A percentile compares a stretch with the other conserved stretches of the same genome.
phyloP scores from a whole-genome alignment of 2,329 filamentous ascomycete genomes.

The Seiridium unicorne region DNA sequence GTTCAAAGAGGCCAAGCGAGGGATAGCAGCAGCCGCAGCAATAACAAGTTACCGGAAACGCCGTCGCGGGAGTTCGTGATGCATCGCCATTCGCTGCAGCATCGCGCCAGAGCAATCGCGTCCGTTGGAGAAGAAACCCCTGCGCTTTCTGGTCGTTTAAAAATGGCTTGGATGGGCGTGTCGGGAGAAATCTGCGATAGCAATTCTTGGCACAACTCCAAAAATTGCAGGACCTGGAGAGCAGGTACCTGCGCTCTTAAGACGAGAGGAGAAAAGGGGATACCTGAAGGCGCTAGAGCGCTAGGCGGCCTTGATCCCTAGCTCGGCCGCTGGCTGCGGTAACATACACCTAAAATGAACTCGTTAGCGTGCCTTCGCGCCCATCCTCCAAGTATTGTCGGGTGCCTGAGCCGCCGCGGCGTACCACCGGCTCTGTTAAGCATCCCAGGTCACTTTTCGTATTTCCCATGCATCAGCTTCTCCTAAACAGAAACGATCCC shows the following conservation, averaged over 20 bases:
- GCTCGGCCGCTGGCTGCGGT: not conserved
- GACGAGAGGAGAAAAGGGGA: not conserved
- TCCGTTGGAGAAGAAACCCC: not conserved
- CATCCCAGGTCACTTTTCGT: not conserved
- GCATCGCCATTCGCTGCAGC: no score
- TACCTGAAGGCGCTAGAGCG: not conserved
- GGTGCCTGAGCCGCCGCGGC: not conserved
- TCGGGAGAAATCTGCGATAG: conserved; percentile 4
- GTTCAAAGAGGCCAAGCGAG: no score
- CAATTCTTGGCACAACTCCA: conserved; percentile 1
- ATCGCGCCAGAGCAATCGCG: no score
- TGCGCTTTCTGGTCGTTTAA: not conserved
- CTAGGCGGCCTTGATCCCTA: not conserved
- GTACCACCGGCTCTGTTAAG: not conserved
- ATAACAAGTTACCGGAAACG: no score
- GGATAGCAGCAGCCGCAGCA: no score
- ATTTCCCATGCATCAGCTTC: conserved; percentile 3
- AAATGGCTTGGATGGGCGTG: not conserved
- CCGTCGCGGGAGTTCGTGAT: no score
- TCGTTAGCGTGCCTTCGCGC: not conserved
- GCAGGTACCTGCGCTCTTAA: conserved; percentile 1
- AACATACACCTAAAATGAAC: not conserved
- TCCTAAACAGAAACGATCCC: not conserved
- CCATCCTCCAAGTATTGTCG: not conserved
- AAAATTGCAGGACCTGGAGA: conserved; percentile 4